phyloP scores from a whole-genome alignment of 306 rosid species.

The Herpetospermum pedunculosum region DNA sequence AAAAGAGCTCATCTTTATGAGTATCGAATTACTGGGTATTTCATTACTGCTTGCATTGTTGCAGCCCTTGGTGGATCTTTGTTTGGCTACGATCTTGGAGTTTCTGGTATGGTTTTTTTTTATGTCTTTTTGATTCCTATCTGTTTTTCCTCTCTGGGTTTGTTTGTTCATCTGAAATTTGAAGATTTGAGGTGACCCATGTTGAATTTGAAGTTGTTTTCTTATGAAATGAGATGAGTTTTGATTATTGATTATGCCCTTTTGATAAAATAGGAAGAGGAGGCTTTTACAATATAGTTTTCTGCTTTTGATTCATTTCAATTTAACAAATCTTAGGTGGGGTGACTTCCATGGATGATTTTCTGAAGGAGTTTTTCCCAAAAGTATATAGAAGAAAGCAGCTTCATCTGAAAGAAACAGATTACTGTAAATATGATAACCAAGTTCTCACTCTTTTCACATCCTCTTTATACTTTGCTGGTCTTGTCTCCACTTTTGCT shows the following conservation, averaged over 20 bases:
- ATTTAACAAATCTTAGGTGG: conserved; percentile 45
- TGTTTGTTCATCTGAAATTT: conserved; percentile 1
- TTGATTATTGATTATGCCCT: background rate
- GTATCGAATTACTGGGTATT: conserved; percentile 47
- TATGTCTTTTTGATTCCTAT: background rate
- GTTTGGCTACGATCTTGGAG: conserved; percentile 89
- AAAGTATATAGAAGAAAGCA: conserved; percentile 57
- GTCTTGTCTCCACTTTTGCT: conserved; percentile 64
- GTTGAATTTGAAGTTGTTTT: background rate
- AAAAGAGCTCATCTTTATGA: conserved; percentile 69
- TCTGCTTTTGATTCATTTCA: background rate
- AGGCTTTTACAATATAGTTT: background rate
- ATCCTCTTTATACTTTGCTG: conserved; percentile 85
- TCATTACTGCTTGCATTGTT: conserved; percentile 55
- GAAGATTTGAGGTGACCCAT: background rate
- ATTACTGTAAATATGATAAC: conserved; percentile 78
- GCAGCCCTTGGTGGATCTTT: conserved; percentile 89
- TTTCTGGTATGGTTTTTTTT: conserved; percentile 44
- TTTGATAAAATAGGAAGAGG: background rate
- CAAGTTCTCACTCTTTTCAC: conserved; percentile 87
- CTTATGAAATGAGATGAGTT: background rate
- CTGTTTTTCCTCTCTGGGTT: background rate
- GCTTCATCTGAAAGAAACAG: conserved; percentile 51
- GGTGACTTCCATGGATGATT: conserved; percentile 93
- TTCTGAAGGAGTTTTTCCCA: conserved; percentile 64